Conservation (phyloP, 495 filamentous ascomycete genomes). For the Aspergillus ostianus region DNA sequence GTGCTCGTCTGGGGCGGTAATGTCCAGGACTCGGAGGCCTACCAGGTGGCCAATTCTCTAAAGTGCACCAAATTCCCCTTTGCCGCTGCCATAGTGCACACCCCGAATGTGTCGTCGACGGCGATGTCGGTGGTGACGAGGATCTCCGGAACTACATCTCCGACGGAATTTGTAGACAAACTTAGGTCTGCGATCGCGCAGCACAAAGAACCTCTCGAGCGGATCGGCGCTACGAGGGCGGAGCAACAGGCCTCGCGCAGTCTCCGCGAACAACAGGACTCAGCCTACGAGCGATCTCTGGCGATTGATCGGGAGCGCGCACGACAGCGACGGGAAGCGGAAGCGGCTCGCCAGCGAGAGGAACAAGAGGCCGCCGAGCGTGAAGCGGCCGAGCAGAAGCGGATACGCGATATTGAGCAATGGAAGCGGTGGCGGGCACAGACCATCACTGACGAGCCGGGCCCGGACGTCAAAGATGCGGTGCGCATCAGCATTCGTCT, state of each 20-base stretch:
- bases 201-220: slow-evolving; percentile 65
- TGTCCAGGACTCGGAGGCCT: slow-evolving; percentile 87
- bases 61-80: slow-evolving; percentile 89
- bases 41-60: slow-evolving; percentile 81
- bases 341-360: slow-evolving; percentile 60
- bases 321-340: slow-evolving; percentile 68
- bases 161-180: slow-evolving; percentile 66
- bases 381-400: slow-evolving; percentile 59
- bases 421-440: slow-evolving; percentile 82
- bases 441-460: slow-evolving; percentile 66
- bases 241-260: slow-evolving; percentile 75
- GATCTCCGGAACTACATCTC: slow-evolving; percentile 64
- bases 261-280: slow-evolving; percentile 80
- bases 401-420: slow-evolving; percentile 56
- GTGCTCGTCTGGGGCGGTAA: slow-evolving; percentile 89
- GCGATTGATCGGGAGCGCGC: slow-evolving; percentile 83
- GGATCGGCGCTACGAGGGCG: slow-evolving; percentile 64
- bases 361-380: slow-evolving; percentile 62
- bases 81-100: slow-evolving; percentile 78
- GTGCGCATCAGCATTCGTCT: slow-evolving; percentile 83
- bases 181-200: slow-evolving; percentile 67
- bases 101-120: slow-evolving; percentile 72
- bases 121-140: slow-evolving; percentile 85
- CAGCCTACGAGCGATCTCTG: slow-evolving; percentile 86
- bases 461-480: slow-evolving; percentile 57